Percentiles rank a stretch among this genome's conserved stretches.
Conservation (phyloP, 2,329 filamentous ascomycete genomes). For the Akanthomyces muscarius region DNA sequence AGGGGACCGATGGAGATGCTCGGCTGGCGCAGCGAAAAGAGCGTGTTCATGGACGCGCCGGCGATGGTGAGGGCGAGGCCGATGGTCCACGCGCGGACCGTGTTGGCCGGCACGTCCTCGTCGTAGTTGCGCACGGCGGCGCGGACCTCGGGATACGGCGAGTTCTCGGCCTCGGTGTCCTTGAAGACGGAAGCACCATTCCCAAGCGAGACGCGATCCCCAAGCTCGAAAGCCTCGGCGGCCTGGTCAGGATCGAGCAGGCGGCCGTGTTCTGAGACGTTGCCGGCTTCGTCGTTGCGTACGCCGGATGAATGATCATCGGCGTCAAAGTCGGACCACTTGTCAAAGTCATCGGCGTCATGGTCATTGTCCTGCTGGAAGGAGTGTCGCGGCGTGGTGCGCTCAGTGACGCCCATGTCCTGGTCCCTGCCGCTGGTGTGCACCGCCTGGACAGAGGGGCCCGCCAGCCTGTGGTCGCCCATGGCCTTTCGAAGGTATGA, state of each 20-base stretch:
- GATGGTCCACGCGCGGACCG: conserved; percentile 61
- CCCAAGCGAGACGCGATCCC: conserved; percentile 19
- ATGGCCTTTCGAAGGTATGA: not conserved
- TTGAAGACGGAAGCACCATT: conserved; percentile 29
- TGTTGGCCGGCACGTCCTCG: conserved; percentile 62
- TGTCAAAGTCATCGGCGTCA: not conserved
- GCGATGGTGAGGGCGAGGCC: conserved; percentile 53
- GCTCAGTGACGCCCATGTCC: not conserved
- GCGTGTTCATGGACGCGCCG: conserved; percentile 58
- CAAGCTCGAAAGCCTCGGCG: conserved; percentile 9
- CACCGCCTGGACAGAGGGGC: not conserved
- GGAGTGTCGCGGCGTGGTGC: conserved; percentile 16
- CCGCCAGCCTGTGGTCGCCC: not conserved
- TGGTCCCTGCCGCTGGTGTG: conserved; percentile 11
- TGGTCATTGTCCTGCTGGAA: conserved; percentile 1
- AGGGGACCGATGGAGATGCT: conserved; percentile 58
- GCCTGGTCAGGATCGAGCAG: conserved; percentile 52
- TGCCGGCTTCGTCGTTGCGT: conserved; percentile 40
- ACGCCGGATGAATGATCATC: conserved; percentile 31
- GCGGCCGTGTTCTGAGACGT: conserved; percentile 51
- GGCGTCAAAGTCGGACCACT: conserved; percentile 11
- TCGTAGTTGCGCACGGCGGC: conserved; percentile 63
- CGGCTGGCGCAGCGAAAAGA: conserved; percentile 59
- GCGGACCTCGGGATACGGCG: conserved; percentile 63
- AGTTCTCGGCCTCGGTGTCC: conserved; percentile 50